Evolutionary conservation across 805 yeast genomes (phyloP).

Genomic region (Hanseniaspora mollemarum): DNA sequence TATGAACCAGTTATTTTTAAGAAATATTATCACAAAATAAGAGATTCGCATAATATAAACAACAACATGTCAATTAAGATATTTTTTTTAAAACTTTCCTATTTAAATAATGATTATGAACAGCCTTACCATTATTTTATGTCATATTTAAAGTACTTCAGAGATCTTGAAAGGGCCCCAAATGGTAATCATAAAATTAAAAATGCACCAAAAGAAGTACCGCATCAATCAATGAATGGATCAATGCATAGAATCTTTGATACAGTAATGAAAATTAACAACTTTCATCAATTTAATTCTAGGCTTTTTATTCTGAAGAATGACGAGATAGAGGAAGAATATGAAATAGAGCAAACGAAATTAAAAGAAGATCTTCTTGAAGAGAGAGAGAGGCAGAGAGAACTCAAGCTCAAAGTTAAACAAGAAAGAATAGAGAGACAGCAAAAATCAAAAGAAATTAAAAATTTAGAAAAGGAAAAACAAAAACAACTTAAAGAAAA

Average conservation of each 20-base stretch:
- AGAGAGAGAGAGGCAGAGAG: constrained; percentile 1
- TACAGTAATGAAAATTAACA: constrained; percentile 2
- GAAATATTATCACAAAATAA: constrained; percentile 11
- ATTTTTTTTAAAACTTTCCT: constrained; percentile 4
- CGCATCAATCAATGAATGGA: constrained; percentile 15
- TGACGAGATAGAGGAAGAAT: constrained; percentile 35
- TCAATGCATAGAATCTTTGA: constrained; percentile 14
- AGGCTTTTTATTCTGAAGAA: constrained; percentile 77
- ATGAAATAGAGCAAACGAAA: constrained; percentile 30
- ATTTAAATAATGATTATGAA: not conserved
- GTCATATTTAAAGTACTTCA: constrained; percentile 1
- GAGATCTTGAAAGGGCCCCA: not conserved
- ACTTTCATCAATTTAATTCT: constrained; percentile 66
- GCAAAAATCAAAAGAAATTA: constrained; percentile 19
- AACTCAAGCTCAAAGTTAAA: constrained; percentile 19
- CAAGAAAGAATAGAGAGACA: constrained; percentile 23
- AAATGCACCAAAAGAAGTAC: constrained; percentile 5
- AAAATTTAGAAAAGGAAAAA: constrained; percentile 21
- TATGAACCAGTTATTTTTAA: constrained; percentile 11
- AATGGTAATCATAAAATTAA: not conserved
- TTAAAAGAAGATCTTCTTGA: constrained; percentile 1
- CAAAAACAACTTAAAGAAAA: constrained; percentile 22
- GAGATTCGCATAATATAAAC: constrained; percentile 7
- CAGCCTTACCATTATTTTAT: constrained; percentile 1
- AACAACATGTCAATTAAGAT: constrained; percentile 7